Base-by-base conservation (phyloP, 2,329 filamentous ascomycete genomes). In the Alternaria ventricosa region DNA sequence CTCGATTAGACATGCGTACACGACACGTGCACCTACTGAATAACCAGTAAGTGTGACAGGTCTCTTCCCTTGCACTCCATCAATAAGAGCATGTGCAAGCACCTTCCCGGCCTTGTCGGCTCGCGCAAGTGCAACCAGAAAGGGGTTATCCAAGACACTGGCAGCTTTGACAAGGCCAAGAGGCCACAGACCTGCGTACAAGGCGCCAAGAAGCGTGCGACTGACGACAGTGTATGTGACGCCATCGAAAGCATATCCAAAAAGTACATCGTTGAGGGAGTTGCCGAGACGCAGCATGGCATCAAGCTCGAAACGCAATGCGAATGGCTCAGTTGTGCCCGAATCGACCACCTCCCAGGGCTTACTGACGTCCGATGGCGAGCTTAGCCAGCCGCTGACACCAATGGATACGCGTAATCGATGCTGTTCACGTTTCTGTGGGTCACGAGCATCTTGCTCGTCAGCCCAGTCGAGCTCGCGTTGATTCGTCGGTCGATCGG, bases 11-110 rank as follows among this genome's bases (percentile, higher is more conserved):
- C 94, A 97, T 1, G 90, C 88, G 76, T 92, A 96, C 50, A 97
- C 93, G 13, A 95, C 88, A 20, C 92, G 86, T 2, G 92, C 92
- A 10, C 93, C 93, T 2, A 96, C 83, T 1, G 92, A 93, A 77
- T 94, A 96, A 1, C 92, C 93, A n/a, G 95, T 84, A 3, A 96
- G 81, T 0, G 89, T 94, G 2, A 96, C 91, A 0, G 92, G 90
- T 15, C 93, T 84, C 76, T 95, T 91, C 23, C 93, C 93, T 74
- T 95, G 92, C 0, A 92, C 90, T 53, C 87, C 89, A 78, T 92
- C 94, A 65, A 93, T 90, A 49, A 96, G 81, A 0, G 92, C 92
- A 75, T 95, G 92, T 5, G 93, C 93, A 7, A 96, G 86, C 2
- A 96, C 89, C 55, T 87, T 84, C 0, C 92, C 92, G 1, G 92